These are phyloP conservation scores for Colletotrichum simmondsii DNA, from an alignment of 2,329 filamentous ascomycete species.

Conservation along the genomic window DNA sequence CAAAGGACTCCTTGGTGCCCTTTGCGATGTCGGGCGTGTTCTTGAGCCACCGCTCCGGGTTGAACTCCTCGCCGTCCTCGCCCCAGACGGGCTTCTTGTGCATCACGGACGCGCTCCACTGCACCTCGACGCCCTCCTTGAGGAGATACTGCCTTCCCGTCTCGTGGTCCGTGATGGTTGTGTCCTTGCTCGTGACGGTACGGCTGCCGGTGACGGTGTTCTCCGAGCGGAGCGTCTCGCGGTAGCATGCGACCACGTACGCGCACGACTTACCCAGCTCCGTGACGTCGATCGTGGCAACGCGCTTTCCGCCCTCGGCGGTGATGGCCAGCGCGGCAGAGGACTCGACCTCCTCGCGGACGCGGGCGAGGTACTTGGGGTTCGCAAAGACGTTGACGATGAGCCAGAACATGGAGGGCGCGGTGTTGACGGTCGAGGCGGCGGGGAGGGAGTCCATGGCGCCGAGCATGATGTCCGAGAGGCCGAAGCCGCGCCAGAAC, in stretches of 20 bases:
- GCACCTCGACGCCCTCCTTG: conserved; percentile 41
- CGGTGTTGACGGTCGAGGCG: conserved; percentile 47
- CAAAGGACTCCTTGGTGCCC: conserved; percentile 40
- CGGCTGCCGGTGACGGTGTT: conserved; percentile 51
- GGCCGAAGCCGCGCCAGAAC: conserved; percentile 43
- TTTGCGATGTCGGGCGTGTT: conserved; percentile 2
- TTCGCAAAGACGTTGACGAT: conserved; percentile 43
- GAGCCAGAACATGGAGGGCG: conserved; percentile 50
- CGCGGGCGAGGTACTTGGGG: conserved; percentile 37
- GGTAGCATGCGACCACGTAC: conserved; percentile 53
- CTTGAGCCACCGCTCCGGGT: conserved; percentile 40
- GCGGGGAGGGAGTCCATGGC: conserved; percentile 45
- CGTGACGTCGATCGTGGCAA: conserved; percentile 45
- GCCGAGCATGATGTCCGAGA: conserved; percentile 40
- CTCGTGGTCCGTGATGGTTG: conserved; percentile 40
- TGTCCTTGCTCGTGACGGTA: conserved; percentile 51
- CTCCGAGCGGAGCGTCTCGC: conserved; percentile 54
- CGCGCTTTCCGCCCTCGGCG: conserved; percentile 22
- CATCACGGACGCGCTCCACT: conserved; percentile 40
- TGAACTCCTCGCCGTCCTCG: conserved; percentile 37
- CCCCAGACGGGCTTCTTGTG: conserved; percentile 43
- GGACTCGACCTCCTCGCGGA: conserved; percentile 45
- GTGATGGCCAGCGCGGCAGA: conserved; percentile 28
- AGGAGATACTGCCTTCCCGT: conserved; percentile 40
- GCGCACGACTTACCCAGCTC: conserved; percentile 51